A percentile compares a stretch with the other conserved stretches of the same genome.
These are phyloP conservation scores for Salvia miltiorrhiza DNA, from an alignment of 257 asterid genomes.

Conservation along the genomic window DNA sequence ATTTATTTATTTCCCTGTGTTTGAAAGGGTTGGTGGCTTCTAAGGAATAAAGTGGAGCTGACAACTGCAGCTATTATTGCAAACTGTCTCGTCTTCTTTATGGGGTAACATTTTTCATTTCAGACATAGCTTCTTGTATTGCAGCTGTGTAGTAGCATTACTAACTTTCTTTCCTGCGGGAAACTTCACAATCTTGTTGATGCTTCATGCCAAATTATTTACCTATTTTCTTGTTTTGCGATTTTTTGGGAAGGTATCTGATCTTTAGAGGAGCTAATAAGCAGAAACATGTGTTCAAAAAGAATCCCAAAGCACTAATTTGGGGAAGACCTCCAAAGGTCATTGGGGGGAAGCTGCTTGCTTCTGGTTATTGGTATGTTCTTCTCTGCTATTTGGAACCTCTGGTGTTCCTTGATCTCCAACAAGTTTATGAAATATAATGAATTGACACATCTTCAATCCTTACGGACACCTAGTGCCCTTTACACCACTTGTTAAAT, in stretches of 20 bases:
- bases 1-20: slow-evolving; percentile 20
- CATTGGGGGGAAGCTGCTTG: slow-evolving; percentile 93
- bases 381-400: background rate
- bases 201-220: background rate
- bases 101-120: slow-evolving; percentile 53
- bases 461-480: background rate
- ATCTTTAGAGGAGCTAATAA: slow-evolving; percentile 98
- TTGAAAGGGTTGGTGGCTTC: slow-evolving; percentile 95
- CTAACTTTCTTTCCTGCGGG: background rate
- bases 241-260: slow-evolving; percentile 52
- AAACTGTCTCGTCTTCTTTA: slow-evolving; percentile 68
- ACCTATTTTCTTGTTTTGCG: slow-evolving; percentile 28
- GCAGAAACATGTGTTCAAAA: slow-evolving; percentile 88
- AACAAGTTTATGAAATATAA: too few species aligned
- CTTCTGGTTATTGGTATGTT: slow-evolving; percentile 94
- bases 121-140: slow-evolving; percentile 13
- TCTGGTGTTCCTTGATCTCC: background rate
- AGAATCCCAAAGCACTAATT: slow-evolving; percentile 78
- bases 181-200: background rate
- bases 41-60: slow-evolving; percentile 67
- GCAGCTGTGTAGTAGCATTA: background rate
- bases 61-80: slow-evolving; percentile 71
- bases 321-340: slow-evolving; percentile 96
- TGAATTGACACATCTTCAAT: too few species aligned
- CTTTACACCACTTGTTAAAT: background rate